phyloP scores from a whole-genome alignment of 225 moss, liverwort and hornwort species.

The Sphagnum contortum region DNA sequence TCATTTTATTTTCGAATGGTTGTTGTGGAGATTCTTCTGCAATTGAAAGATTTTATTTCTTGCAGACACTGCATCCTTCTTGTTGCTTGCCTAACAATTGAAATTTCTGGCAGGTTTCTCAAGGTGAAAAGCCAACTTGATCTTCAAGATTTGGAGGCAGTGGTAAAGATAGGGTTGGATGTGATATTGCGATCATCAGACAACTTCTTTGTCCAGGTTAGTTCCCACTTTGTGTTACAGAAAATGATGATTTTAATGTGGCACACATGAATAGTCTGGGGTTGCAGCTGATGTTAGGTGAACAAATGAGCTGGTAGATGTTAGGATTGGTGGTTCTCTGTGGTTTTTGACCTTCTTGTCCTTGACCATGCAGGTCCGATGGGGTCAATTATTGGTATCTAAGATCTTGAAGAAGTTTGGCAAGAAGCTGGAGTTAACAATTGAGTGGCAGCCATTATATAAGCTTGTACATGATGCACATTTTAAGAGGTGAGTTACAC shows the following conservation, averaged over 20 bases:
- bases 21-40: too few species aligned
- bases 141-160: slow-evolving; percentile 62
- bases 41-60: too few species aligned
- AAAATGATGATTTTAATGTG: neutral
- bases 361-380: slow-evolving; percentile 62
- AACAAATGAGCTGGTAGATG: neutral
- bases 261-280: neutral
- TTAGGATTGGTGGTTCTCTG: neutral
- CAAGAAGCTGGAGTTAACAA: slow-evolving; percentile 49
- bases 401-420: slow-evolving; percentile 76
- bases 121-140: slow-evolving; percentile 71
- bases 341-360: slow-evolving; percentile 4
- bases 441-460: slow-evolving; percentile 82
- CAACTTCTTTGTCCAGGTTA: slow-evolving; percentile 80
- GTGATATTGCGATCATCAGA: slow-evolving; percentile 60
- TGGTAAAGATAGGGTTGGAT: slow-evolving; percentile 72
- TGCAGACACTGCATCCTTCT: too few species aligned
- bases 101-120: slow-evolving; percentile 51
- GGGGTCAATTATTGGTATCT: slow-evolving; percentile 59
- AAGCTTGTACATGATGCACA: slow-evolving; percentile 65
- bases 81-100: too few species aligned
- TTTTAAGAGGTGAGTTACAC: slow-evolving; percentile 66
- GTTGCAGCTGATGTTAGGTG: neutral
- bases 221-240: neutral
- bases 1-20: too few species aligned